phyloP scores from a whole-genome alignment of 2,329 filamentous ascomycete species.

The Cladophialophora immunda region DNA sequence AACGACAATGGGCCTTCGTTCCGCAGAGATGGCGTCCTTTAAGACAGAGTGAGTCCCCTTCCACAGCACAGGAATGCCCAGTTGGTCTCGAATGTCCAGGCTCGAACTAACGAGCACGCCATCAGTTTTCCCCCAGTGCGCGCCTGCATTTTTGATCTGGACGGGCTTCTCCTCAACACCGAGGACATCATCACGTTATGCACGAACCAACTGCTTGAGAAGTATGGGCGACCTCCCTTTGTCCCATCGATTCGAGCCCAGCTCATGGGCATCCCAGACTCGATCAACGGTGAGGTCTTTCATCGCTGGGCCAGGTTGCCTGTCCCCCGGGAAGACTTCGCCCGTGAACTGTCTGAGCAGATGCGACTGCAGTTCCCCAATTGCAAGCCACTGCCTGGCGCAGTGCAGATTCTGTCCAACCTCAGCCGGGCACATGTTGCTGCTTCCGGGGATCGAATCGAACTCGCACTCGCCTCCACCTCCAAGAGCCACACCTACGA shows the following conservation, averaged over 20 bases:
- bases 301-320: not conserved
- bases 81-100: not conserved
- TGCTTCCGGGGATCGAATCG: not conserved
- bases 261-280: not conserved
- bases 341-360: not conserved
- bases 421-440: not conserved
- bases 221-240: not conserved
- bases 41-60: not conserved
- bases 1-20: not conserved
- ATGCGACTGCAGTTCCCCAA: not conserved
- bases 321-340: not conserved
- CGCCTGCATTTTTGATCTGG: slow-evolving; percentile 10
- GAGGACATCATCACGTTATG: not conserved
- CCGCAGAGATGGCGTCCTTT: not conserved
- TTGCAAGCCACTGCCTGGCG: not conserved
- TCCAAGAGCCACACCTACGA: not conserved
- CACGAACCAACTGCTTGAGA: not conserved
- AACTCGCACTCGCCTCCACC: slow-evolving; percentile 12
- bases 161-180: not conserved
- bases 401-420: not conserved
- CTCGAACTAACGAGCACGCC: not conserved
- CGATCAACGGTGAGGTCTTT: not conserved
- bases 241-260: not conserved
- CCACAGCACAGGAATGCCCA: not conserved
- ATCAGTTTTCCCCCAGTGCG: slow-evolving; percentile 2